Evolutionary conservation across 441 rosid genomes (phyloP).

Genomic region (Adansonia grandidieri): DNA sequence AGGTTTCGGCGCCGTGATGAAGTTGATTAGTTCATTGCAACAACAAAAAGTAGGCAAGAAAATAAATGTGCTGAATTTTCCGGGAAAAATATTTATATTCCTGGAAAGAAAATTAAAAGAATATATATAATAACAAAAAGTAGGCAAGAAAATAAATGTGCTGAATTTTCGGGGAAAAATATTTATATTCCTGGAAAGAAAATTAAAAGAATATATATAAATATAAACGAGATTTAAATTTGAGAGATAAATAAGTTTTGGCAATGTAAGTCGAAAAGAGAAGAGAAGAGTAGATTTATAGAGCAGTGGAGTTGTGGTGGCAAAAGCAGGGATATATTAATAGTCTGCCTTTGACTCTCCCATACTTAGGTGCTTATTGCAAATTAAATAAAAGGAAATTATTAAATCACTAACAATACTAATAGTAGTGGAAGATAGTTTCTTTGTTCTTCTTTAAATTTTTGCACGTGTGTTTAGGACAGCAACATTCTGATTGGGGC

Average conservation of each 20-base stretch:
- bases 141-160: background rate
- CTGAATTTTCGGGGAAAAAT: background rate
- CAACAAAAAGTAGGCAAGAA: background rate
- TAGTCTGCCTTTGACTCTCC: no score
- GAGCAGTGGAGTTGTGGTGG: no score
- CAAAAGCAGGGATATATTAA: no score
- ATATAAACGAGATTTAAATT: background rate
- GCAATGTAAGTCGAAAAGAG: background rate
- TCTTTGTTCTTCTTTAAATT: no score
- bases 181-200: no score
- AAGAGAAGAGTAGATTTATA: no score
- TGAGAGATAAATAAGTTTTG: background rate
- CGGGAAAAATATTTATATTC: background rate
- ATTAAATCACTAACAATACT: no score
- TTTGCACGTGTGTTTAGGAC: background rate
- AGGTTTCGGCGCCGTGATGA: conserved; percentile 14
- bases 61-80: background rate
- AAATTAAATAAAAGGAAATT: no score
- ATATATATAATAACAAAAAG: background rate
- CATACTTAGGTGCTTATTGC: no score
- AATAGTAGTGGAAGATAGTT: no score
- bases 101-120: no score
- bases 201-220: background rate
- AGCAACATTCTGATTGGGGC: background rate
- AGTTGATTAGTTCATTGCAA: conserved; percentile 1